Evolutionary conservation across 2,329 filamentous ascomycete genomes (phyloP), one percentile per base, ranked within the genome.

Genomic region (Cercospora sp.): DNA sequence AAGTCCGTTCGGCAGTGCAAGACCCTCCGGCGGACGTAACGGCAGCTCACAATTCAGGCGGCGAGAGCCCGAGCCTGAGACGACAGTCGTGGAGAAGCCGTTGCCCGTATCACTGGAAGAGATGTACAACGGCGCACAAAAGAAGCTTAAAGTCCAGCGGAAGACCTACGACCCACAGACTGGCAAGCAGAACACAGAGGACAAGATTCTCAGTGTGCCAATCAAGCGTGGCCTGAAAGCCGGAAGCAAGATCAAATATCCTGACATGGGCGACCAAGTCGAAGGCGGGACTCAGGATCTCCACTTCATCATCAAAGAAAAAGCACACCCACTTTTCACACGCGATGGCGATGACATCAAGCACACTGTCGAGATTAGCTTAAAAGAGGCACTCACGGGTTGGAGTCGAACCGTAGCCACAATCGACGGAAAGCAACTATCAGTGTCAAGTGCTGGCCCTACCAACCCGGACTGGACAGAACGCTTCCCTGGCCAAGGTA

Each of bases 121-220:
- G 77, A 82, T 98, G 70, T 98, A 88, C 83, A 89, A 86, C 28
- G 95, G 95, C 49, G 88, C 89, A 40, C 93, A 91, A 60, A 99
- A 99, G 87, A 97, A 97, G 86, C 93, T 99, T 86, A 97, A 95
- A 83, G 97, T 98, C 72, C 97, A 97, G 77, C 88, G 94, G 77
- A 98, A 98, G 88, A 93, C 91, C 18, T 98, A 92, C 79, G 95
- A 99, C 79, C 85, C 83, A 45, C 82, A 89, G 21, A 89, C 86
- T 0, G 93, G 93, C 67, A 97, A 97, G 84, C 89, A 93, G 74
- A 92, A 88, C 53, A 91, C 90, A 3, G 91, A 94, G 69, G 95
- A 99, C 75, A 91, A 94, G 76, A 92, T 97, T 18, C 83, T 99
- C 32, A 93, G 97, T 77, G 94, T 98, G 63, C 93, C 93, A 58